Percentiles rank a stretch among this genome's conserved stretches.
These are phyloP conservation scores for Russula olivacea DNA, from an alignment of 768 basidiomycete species.

Conservation along the genomic window DNA sequence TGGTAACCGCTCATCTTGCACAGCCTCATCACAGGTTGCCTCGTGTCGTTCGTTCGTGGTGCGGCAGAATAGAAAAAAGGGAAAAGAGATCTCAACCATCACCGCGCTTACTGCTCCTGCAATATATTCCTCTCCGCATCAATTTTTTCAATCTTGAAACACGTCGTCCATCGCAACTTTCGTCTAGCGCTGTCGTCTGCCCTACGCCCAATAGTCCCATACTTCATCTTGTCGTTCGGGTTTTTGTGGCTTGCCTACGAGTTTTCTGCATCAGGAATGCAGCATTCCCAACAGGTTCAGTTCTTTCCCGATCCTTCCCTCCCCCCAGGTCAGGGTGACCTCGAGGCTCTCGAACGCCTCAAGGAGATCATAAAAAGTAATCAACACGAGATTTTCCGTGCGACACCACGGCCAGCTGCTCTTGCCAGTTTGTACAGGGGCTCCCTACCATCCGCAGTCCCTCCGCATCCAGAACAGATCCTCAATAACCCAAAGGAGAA, in stretches of 20 bases:
- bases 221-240: conserved; percentile 5
- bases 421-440: conserved; percentile 64
- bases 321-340: conserved; percentile 56
- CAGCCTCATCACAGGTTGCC: neutral
- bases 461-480: conserved; percentile 36
- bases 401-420: conserved; percentile 57
- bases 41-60: conserved; percentile 41
- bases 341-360: conserved; percentile 69
- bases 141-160: neutral
- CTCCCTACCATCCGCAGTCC: conserved; percentile 32
- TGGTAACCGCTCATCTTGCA: conserved; percentile 2
- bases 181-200: neutral
- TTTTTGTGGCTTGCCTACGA: conserved; percentile 24
- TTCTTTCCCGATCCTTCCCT: conserved; percentile 27
- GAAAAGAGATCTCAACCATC: conserved; percentile 50
- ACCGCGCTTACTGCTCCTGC: conserved; percentile 47
- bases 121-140: neutral
- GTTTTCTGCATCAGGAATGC: conserved; percentile 2
- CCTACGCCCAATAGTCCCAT: conserved; percentile 30
- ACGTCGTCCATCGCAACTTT: conserved; percentile 4
- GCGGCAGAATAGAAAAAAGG: conserved; percentile 51
- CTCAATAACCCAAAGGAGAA: conserved; percentile 21
- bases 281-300: conserved; percentile 14
- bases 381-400: conserved; percentile 67
- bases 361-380: conserved; percentile 64